Percentiles rank a stretch among this genome's conserved stretches.
Conservation (phyloP, 176 grass and related monocot genomes). For the Ensete glaucum region DNA sequence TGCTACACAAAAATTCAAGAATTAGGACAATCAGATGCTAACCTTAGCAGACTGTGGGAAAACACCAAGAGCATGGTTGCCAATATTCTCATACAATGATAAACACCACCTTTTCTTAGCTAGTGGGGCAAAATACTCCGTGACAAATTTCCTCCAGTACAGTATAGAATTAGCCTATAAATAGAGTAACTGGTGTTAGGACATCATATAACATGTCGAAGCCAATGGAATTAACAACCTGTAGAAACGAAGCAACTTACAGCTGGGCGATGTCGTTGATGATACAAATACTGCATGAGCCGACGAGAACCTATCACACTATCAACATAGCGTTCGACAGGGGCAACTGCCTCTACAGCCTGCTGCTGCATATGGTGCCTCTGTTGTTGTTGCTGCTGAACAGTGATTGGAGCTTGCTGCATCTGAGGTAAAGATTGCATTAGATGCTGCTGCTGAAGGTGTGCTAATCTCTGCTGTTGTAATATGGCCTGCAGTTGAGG, state of each 20-base stretch:
- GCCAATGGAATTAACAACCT: no score
- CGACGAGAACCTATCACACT: slow-evolving; percentile 71
- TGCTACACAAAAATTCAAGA: slow-evolving; percentile 11
- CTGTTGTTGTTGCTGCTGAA: slow-evolving; percentile 45
- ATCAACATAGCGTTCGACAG: slow-evolving; percentile 44
- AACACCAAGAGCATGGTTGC: slow-evolving; percentile 52
- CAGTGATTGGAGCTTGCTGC: slow-evolving; percentile 40
- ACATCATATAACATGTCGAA: neutral
- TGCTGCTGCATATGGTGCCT: slow-evolving; percentile 44
- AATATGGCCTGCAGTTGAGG: slow-evolving; percentile 69
- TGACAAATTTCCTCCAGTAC: slow-evolving; percentile 91
- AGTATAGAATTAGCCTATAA: slow-evolving; percentile 76
- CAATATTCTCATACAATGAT: slow-evolving; percentile 77
- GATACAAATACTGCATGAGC: slow-evolving; percentile 78
- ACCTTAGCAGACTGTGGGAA: slow-evolving; percentile 59
- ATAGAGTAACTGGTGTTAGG: neutral
- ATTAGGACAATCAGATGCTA: slow-evolving; percentile 6
- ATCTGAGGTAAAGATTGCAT: slow-evolving; percentile 55
- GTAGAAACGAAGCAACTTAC: slow-evolving; percentile 27
- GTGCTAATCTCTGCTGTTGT: slow-evolving; percentile 53
- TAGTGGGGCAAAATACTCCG: slow-evolving; percentile 79
- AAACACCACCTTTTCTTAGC: slow-evolving; percentile 95
- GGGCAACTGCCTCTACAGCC: slow-evolving; percentile 35
- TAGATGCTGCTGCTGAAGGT: slow-evolving; percentile 37
- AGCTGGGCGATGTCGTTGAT: slow-evolving; percentile 62